Base-by-base conservation (phyloP, 352 stramenopile species). In the Phytophthora vignae region DNA sequence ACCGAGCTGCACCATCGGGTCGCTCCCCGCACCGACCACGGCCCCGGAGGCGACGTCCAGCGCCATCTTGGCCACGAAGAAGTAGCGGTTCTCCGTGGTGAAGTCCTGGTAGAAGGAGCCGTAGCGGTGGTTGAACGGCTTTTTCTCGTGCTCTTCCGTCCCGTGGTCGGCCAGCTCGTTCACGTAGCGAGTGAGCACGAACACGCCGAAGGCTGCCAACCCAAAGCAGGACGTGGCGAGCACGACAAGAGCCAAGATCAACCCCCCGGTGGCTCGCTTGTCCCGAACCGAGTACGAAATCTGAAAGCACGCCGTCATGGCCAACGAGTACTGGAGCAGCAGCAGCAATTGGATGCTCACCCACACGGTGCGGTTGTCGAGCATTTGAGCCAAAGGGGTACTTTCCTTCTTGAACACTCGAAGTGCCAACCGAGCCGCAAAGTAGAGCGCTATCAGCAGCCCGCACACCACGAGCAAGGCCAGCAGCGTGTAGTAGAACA, bases 401-500 rank as follows among this genome's bases (percentile, higher is more conserved):
- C 56, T 38, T 1, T 82, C 60, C 46, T 71, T 74, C 27, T 73
- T 72, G 40, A 70, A 76, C 2, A 60, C 21, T 1, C 19, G 55
- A 10, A 86, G 42, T 2, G 73, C 27, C 9, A 81, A 53, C 14
- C 80, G 76, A 38, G 81, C 59, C 4, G 72, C 40, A 36, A 76
- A 29, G 49, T 83, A 90, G 17, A 83, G 58, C 17, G 75, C n/a
- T 27, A 76, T 42, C 21, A 84, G 60, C n/a, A 56, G 29, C 5
- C 52, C 76, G 17, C 75, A 65, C 3, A 77, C 71, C 9, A 69
- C 61, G 1, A 67, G 53, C 15, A 88, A 55, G 5, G 64, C 77
- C 60, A 84, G 33, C 14, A 79, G 64, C 4, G 79, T 87, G 72
- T 87, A 88, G 65, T 82, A 85, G 54, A 90, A 88, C 14, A 90